A percentile compares a stretch with the other conserved stretches of the same genome.
These are phyloP conservation scores for Beauveria pseudobassiana DNA, from an alignment of 2,329 filamentous ascomycete genomes.

Conservation along the genomic window DNA sequence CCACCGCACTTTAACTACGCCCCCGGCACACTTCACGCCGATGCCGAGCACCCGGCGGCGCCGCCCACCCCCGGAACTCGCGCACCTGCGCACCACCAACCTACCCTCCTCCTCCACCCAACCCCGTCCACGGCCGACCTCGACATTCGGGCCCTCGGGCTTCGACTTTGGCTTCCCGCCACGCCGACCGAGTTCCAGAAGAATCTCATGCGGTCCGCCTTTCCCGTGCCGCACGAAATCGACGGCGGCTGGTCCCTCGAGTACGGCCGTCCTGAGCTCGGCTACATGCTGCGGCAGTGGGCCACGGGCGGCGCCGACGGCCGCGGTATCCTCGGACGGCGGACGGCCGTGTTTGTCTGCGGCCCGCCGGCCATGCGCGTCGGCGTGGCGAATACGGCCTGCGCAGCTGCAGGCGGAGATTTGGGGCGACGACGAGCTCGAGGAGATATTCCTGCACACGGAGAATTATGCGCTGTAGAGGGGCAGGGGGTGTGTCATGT, in stretches of 20 bases:
- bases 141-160: constrained; percentile 52
- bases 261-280: constrained; percentile 82
- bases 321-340: constrained; percentile 63
- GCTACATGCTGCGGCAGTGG: constrained; percentile 78
- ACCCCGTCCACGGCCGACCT: constrained; percentile 36
- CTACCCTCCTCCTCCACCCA: constrained; percentile 19
- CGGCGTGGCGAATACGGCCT: constrained; percentile 81
- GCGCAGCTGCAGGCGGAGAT: constrained; percentile 76
- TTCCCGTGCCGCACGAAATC: constrained; percentile 60
- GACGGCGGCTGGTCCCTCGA: constrained; percentile 84
- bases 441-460: constrained; percentile 90
- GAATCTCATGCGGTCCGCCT: constrained; percentile 84
- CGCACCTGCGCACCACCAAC: constrained; percentile 45
- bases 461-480: constrained; percentile 84
- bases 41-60: constrained; percentile 10
- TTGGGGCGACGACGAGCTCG: constrained; percentile 67
- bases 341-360: constrained; percentile 88
- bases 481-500: no score
- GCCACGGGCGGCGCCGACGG: constrained; percentile 62
- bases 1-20: constrained; percentile 53
- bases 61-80: constrained; percentile 41
- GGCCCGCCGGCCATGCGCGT: constrained; percentile 81
- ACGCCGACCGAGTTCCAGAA: constrained; percentile 86
- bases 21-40: constrained; percentile 35
- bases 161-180: constrained; percentile 74